A percentile compares a stretch with the other conserved stretches of the same genome.
These are phyloP conservation scores for Tylopilus balloui DNA, from an alignment of 768 basidiomycete species.

Conservation along the genomic window DNA sequence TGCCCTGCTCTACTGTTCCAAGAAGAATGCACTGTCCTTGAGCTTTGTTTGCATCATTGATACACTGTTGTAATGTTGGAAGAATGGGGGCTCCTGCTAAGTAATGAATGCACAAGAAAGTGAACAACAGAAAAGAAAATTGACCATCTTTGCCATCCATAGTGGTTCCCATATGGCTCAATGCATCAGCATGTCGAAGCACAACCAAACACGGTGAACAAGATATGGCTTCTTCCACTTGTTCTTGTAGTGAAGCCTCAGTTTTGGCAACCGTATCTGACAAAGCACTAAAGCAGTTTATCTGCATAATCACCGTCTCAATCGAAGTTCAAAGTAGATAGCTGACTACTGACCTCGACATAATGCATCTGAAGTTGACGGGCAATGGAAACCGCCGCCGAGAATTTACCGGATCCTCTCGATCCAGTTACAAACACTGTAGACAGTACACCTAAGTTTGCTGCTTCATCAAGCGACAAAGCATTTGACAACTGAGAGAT, in stretches of 20 bases:
- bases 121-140: background rate
- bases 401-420: conserved; percentile 79
- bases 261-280: conserved; percentile 76
- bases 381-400: conserved; percentile 52
- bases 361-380: conserved; percentile 69
- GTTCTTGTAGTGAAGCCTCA: conserved; percentile 63
- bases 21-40: conserved; percentile 71
- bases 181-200: conserved; percentile 75
- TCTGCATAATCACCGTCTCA: conserved; percentile 38
- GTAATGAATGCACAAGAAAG: background rate
- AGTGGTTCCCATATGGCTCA: conserved; percentile 57
- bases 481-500: conserved; percentile 59
- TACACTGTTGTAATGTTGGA: conserved; percentile 57
- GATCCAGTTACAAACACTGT: conserved; percentile 76
- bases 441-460: conserved; percentile 59
- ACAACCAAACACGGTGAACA: conserved; percentile 86
- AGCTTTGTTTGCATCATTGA: conserved; percentile 53
- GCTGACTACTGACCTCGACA: conserved; percentile 51
- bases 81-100: conserved; percentile 54
- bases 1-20: conserved; percentile 65
- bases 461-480: conserved; percentile 49
- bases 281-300: conserved; percentile 80
- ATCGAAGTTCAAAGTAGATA: background rate
- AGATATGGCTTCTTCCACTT: conserved; percentile 69
- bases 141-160: conserved; percentile 61